Conservation (phyloP, 164 flowering plant species). For the grape (Vitis vinifera) region DNA sequence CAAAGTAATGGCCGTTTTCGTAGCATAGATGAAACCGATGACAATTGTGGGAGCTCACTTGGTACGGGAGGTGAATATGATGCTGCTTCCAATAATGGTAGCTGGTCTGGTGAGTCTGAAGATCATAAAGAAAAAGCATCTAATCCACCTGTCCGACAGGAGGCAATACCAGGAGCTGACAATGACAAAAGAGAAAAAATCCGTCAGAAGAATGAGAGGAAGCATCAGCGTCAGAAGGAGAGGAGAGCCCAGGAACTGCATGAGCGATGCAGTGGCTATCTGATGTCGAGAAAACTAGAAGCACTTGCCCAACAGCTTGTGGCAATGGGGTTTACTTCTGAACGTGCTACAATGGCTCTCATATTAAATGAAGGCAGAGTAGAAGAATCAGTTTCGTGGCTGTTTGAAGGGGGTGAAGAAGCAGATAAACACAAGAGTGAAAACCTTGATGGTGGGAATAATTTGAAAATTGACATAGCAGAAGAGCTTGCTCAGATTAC, state of each 20-base stretch:
- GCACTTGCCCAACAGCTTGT: conserved; percentile 87
- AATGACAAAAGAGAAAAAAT: conserved; percentile 91
- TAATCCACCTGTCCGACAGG: conserved; percentile 36
- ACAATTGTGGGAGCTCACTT: conserved; percentile 55
- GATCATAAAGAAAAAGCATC: conserved; percentile 77
- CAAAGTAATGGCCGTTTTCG: conserved; percentile 68
- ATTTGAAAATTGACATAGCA: conserved; percentile 79
- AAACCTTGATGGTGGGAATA: conserved; percentile 39
- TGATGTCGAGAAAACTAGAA: conserved; percentile 91
- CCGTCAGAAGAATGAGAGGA: conserved; percentile 92
- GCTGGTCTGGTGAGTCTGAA: conserved; percentile 95
- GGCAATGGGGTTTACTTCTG: conserved; percentile 84
- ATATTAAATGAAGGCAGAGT: conserved; percentile 83
- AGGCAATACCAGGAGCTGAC: conserved; percentile 69
- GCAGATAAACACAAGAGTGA: conserved; percentile 34
- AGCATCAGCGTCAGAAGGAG: conserved; percentile 96
- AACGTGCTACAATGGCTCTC: conserved; percentile 88
- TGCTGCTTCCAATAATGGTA: conserved; percentile 79
- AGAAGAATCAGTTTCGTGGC: conserved; percentile 86
- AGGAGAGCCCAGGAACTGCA: conserved; percentile 89
- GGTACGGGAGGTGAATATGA: conserved; percentile 75
- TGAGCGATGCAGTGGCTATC: conserved; percentile 77
- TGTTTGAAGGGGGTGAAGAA: conserved; percentile 78
- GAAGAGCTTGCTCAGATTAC: conserved; percentile 82
- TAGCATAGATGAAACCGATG: conserved; percentile 78